Conservation (phyloP, 192 early-diverging fungal species). For the Rhizoclosmatium sp. region DNA sequence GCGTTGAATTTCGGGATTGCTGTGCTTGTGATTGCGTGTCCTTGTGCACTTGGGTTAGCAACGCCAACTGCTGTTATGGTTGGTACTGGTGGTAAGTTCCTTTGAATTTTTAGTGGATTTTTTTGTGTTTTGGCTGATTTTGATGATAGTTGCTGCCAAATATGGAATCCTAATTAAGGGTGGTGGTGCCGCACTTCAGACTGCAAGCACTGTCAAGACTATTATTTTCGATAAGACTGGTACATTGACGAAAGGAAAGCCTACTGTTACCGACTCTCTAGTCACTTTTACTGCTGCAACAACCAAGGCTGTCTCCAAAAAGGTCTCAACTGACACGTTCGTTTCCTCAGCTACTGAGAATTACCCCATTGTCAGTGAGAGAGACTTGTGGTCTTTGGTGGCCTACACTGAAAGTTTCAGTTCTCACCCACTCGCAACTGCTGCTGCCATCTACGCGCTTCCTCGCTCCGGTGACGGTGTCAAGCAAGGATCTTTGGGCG, state of each 20-base stretch:
- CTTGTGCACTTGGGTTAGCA: slow-evolving; percentile 94
- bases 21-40: slow-evolving; percentile 96
- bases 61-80: slow-evolving; percentile 99
- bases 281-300: background rate
- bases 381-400: slow-evolving; percentile 45
- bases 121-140: background rate
- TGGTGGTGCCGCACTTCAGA: slow-evolving; percentile 78
- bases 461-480: background rate
- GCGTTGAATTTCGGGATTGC: slow-evolving; percentile 68
- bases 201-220: slow-evolving; percentile 61
- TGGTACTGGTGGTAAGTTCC: slow-evolving; percentile 78
- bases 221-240: slow-evolving; percentile 90
- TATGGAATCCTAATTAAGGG: slow-evolving; percentile 90
- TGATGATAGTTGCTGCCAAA: slow-evolving; percentile 79
- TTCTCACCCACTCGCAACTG: slow-evolving; percentile 76
- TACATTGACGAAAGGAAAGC: slow-evolving; percentile 77
- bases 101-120: background rate
- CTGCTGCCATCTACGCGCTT: slow-evolving; percentile 51
- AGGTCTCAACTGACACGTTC: background rate
- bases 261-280: slow-evolving; percentile 57
- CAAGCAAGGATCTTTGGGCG: slow-evolving; percentile 31
- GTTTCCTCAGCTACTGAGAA: background rate
- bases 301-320: background rate
- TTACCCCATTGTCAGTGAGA: slow-evolving; percentile 31
- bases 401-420: slow-evolving; percentile 51